These are phyloP conservation scores for Gentiana dahurica DNA, from an alignment of 257 asterid genomes.

Conservation along the genomic window DNA sequence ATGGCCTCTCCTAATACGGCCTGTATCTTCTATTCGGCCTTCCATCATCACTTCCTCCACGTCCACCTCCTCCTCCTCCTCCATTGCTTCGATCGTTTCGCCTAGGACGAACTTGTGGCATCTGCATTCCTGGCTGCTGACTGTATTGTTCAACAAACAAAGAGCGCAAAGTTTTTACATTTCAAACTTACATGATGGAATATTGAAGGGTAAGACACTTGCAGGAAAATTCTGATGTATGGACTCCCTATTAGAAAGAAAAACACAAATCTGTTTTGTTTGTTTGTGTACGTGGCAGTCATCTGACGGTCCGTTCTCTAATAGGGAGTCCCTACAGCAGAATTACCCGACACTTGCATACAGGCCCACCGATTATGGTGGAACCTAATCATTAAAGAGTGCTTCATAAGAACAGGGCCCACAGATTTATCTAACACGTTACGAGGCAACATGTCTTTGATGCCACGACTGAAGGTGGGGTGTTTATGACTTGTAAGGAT, in stretches of 20 bases:
- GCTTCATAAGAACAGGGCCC: not conserved
- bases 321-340: too few species aligned
- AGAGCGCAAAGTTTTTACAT: not conserved
- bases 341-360: too few species aligned
- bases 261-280: too few species aligned
- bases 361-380: too few species aligned
- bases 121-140: slow-evolving; percentile 90
- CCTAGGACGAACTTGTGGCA: slow-evolving; percentile 69
- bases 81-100: slow-evolving; percentile 68
- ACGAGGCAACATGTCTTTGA: too few species aligned
- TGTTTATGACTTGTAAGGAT: too few species aligned
- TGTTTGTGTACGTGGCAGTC: too few species aligned
- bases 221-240: too few species aligned
- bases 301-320: too few species aligned
- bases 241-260: too few species aligned
- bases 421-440: not conserved
- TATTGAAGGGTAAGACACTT: too few species aligned
- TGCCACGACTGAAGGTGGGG: not conserved
- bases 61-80: slow-evolving; percentile 47
- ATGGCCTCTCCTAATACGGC: slow-evolving; percentile 44
- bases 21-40: slow-evolving; percentile 64
- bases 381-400: too few species aligned
- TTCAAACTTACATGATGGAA: not conserved
- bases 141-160: slow-evolving; percentile 29
- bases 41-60: slow-evolving; percentile 42